Evolutionary conservation across 495 filamentous ascomycete species (phyloP), one percentile per base, ranked within the genome.

Genomic region (Hypoxylon rickii): DNA sequence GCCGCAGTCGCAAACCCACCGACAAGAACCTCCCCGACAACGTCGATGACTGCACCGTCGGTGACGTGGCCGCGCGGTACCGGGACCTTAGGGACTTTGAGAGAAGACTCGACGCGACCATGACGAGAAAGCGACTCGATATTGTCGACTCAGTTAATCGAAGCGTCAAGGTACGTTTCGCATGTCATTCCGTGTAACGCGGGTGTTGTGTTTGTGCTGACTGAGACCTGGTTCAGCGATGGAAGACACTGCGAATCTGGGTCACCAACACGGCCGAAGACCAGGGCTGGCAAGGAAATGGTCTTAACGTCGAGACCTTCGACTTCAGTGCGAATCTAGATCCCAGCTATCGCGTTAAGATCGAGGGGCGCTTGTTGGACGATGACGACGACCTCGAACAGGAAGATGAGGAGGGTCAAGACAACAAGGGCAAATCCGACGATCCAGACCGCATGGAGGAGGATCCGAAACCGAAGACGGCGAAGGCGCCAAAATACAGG

Each of bases 181-280:
- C 24, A 17, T 20, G 29, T 38, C 45, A 13, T 43, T 13, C 31
- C 12, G 31, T 38, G 19, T 7, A 16, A 8, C 13, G 29, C 18
- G 5, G n/a, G 18, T 12, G 32, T 24, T 56, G 18, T 12, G 32
- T 24, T 56, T 24, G 20, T 13, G 19, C 16, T 32, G n/a, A 44
- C 56, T 58, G 24, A 51, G 51, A 26, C 19, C 39, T 24, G 34
- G 47, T 12, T 21, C 44, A 85, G 82, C 84, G 89, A 42, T 86
- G 87, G 70, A 87, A 87, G 65, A 96, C 89, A 16, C 74, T 99
- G 69, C 87, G 91, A 57, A 85, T 99, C 49, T 97, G 92, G 90
- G 87, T 99, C 57, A 90, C 88, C 66, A 99, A 99, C 69, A 96
- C 92, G 1, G 89, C 87, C 17, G 92, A 97, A 71, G 88, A 89